Base-by-base conservation (phyloP, 1,284 basidiomycete species). In the Ustilago lituana region DNA sequence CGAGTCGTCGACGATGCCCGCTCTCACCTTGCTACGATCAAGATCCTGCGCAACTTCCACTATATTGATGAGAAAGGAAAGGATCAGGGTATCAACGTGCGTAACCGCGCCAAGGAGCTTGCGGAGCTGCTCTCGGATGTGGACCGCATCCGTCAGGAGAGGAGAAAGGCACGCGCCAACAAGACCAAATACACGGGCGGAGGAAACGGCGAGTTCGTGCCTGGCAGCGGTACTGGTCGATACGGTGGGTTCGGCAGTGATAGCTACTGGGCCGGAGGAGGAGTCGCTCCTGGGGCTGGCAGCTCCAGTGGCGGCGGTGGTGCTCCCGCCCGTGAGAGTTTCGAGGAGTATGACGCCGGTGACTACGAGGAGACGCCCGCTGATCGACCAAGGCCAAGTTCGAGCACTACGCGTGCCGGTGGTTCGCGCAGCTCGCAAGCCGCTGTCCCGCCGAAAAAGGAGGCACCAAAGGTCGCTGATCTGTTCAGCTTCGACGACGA, bases 1-100 rank as follows among this genome's bases (percentile, higher is more conserved):
- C 90, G 96, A 39, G 96, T 98, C 3, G 93, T 98, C 15, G 95
- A 98, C 79, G 95, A 98, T 83, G 93, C 96, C 3, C 88, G 95
- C 56, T 91, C 93, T 1, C 96, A 98, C 81, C 86, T 98, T 19
- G 90, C 91, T 35, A 97, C 94, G 24, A 89, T 98, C 82, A 98
- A 98, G 85, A 98, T 98, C 91, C 88, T 98, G 9, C 86, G 94
- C 62, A 97, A 90, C 80, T 98, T 98, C 84, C 96, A 98, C 82
- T 98, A 97, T 83, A 93, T 97, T 57, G 96, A 98, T 76, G 95
- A 98, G 73, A 96, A 95, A 84, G 94, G 93, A 58, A 98, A 98
- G 83, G 96, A 98, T 79, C 93, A 98, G 83, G 95, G 95, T n/a
- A 88, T 97, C 77, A 98, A 98, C 77, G 94, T 98, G 44, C 91